Evolutionary conservation across 148 eudicot genomes (phyloP).

Genomic region (Oxyria digyna): DNA sequence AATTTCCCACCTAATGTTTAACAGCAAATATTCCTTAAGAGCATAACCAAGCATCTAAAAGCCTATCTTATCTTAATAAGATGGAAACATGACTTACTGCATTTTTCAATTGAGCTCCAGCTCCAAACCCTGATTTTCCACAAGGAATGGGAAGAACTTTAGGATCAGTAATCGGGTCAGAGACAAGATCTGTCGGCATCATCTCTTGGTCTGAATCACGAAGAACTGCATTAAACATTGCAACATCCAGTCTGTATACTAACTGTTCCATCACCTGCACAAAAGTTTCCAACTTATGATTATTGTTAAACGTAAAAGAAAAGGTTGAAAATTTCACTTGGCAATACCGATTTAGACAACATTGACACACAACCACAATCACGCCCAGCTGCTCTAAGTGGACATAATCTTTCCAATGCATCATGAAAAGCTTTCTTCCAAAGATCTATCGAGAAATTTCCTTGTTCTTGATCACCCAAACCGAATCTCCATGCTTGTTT

Average conservation of each 20-base stretch:
- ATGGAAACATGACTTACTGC: slow-evolving; percentile 45
- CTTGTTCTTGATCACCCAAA: slow-evolving; percentile 77
- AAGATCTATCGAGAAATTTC: slow-evolving; percentile 54
- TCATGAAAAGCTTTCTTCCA: slow-evolving; percentile 93
- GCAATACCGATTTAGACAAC: slow-evolving; percentile 54
- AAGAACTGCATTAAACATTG: slow-evolving; percentile 94
- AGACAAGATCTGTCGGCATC: slow-evolving; percentile 85
- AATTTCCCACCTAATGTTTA: slow-evolving; percentile 51
- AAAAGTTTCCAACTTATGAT: neutral
- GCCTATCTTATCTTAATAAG: neutral
- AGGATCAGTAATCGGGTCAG: slow-evolving; percentile 75
- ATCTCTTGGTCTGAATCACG: slow-evolving; percentile 73
- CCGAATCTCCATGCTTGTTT: slow-evolving; percentile 32
- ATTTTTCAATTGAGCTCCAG: slow-evolving; percentile 91
- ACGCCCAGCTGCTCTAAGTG: slow-evolving; percentile 75
- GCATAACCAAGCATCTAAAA: neutral
- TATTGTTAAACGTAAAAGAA: too few species aligned
- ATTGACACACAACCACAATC: slow-evolving; percentile 87
- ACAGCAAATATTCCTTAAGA: neutral
- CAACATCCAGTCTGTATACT: slow-evolving; percentile 74
- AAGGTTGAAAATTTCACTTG: neutral
- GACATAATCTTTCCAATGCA: slow-evolving; percentile 90
- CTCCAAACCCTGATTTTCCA: slow-evolving; percentile 86
- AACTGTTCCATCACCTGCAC: slow-evolving; percentile 86
- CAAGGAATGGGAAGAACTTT: slow-evolving; percentile 81